phyloP scores from a whole-genome alignment of 768 basidiomycete genomes.

The Tubosaeta sp. region DNA sequence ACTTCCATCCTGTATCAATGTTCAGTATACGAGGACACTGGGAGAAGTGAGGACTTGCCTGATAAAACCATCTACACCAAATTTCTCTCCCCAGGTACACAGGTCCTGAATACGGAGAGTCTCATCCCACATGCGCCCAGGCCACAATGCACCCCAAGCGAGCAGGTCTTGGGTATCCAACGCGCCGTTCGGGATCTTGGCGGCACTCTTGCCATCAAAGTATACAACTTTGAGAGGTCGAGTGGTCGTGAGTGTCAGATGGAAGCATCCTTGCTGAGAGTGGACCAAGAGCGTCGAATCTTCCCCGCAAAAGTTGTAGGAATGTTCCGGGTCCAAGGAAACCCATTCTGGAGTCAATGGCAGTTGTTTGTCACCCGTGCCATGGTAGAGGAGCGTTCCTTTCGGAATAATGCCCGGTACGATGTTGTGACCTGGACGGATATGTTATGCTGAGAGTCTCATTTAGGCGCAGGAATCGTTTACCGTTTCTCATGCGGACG shows the following conservation, averaged over 20 bases:
- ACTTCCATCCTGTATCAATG: constrained; percentile 39
- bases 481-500: constrained; percentile 28
- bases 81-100: constrained; percentile 30
- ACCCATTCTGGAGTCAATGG: constrained; percentile 29
- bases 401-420: constrained; percentile 28
- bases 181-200: constrained; percentile 28
- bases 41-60: constrained; percentile 9
- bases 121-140: constrained; percentile 20
- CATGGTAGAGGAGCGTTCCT: constrained; percentile 33
- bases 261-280: constrained; percentile 18
- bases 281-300: background rate
- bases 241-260: constrained; percentile 5
- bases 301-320: constrained; percentile 34
- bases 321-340: constrained; percentile 31
- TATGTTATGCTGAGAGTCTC: background rate
- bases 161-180: constrained; percentile 36
- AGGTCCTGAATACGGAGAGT: constrained; percentile 23
- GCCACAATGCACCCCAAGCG: constrained; percentile 23
- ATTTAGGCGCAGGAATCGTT: background rate
- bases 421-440: constrained; percentile 25
- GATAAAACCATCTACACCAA: constrained; percentile 33
- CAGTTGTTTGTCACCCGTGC: constrained; percentile 9
- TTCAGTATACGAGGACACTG: background rate
- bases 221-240: constrained; percentile 29
- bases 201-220: constrained; percentile 33